These are phyloP conservation scores for Dentipellis fragilis DNA, from an alignment of 768 basidiomycete species.

Conservation along the genomic window DNA sequence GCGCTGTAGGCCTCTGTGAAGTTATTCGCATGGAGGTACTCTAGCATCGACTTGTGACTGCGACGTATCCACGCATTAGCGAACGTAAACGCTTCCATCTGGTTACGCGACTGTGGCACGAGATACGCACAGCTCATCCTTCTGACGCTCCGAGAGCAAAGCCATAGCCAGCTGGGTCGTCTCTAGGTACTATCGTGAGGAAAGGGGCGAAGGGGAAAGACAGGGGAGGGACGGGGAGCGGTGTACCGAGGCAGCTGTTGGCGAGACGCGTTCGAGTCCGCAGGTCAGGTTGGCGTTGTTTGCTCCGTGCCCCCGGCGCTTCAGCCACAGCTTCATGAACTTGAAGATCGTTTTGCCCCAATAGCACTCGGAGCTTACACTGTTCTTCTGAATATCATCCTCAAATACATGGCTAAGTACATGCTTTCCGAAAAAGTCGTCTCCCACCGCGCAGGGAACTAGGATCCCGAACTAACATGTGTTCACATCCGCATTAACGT, in stretches of 20 bases:
- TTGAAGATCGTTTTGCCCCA: no score
- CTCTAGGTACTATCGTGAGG: not conserved
- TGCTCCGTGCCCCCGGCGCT: not conserved
- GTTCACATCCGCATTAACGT: no score
- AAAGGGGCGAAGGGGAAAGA: not conserved
- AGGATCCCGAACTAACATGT: no score
- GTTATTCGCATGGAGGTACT: slow-evolving; percentile 24
- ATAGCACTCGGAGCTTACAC: no score
- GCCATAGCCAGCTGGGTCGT: not conserved
- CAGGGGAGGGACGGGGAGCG: not conserved
- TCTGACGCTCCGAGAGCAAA: not conserved
- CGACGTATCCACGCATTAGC: not conserved
- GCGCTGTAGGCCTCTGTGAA: slow-evolving; percentile 24
- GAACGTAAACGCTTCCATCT: not conserved
- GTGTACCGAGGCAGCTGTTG: not conserved
- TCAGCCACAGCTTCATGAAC: not conserved
- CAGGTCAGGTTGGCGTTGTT: not conserved
- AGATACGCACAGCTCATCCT: slow-evolving; percentile 1
- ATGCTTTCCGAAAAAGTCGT: no score
- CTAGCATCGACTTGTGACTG: slow-evolving; percentile 28
- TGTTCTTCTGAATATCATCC: no score
- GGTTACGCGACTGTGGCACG: not conserved
- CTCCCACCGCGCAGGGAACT: no score
- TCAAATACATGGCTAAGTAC: no score
- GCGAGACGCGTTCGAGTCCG: not conserved